Percentiles rank a stretch among this genome's conserved stretches.
These are phyloP conservation scores for Pseudocercospora cruenta DNA, from an alignment of 2,329 filamentous ascomycete genomes.

Conservation along the genomic window DNA sequence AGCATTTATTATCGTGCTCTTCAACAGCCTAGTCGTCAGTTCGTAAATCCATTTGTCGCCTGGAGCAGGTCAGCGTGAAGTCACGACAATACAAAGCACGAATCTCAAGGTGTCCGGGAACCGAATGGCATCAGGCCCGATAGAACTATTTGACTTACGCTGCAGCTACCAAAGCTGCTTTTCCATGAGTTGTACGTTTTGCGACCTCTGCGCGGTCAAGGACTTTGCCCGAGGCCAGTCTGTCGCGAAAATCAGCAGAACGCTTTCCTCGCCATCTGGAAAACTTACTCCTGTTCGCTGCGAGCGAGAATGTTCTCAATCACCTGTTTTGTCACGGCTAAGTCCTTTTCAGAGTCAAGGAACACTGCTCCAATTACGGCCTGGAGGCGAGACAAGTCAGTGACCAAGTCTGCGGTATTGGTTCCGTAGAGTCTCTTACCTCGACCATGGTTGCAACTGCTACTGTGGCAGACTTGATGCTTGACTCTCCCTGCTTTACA, in stretches of 20 bases:
- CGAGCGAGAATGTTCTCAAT: neutral
- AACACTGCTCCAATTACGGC: neutral
- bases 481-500: neutral
- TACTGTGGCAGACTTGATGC: neutral
- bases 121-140: neutral
- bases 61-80: neutral
- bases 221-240: neutral
- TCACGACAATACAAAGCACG: neutral
- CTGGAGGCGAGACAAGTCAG: neutral
- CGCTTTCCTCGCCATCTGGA: neutral
- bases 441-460: conserved; percentile 1
- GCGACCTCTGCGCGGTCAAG: neutral
- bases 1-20: neutral
- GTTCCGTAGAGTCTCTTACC: neutral
- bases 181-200: neutral
- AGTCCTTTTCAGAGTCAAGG: neutral
- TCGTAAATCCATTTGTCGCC: neutral
- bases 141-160: neutral
- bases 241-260: neutral
- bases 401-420: neutral
- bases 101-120: neutral
- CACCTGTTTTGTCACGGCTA: neutral
- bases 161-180: neutral
- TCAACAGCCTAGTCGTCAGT: neutral
- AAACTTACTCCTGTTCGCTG: neutral